Conservation (phyloP, 2,329 filamentous ascomycete species). For the Metarhizium humberi region DNA sequence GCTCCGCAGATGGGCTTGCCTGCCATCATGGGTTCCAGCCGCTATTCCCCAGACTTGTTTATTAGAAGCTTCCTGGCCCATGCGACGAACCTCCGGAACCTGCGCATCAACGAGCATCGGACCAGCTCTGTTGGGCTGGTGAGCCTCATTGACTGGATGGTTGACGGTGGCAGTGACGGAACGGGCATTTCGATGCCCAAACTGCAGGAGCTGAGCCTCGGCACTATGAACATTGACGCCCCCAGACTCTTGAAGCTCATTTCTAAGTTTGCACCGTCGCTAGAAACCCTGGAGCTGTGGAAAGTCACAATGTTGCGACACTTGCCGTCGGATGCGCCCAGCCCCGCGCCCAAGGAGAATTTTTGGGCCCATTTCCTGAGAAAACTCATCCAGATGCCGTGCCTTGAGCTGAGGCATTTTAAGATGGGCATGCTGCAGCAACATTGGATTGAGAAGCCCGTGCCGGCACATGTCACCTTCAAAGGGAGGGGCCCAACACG, state of each 20-base stretch:
- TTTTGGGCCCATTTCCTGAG: slow-evolving; percentile 31
- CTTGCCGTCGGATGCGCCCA: slow-evolving; percentile 3
- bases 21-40: not conserved
- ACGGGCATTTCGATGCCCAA: slow-evolving; percentile 21
- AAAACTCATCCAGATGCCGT: slow-evolving; percentile 19
- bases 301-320: slow-evolving; percentile 24
- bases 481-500: not conserved
- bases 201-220: slow-evolving; percentile 35
- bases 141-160: slow-evolving; percentile 9
- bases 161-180: not conserved
- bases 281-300: slow-evolving; percentile 36
- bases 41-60: slow-evolving; percentile 6
- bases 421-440: slow-evolving; percentile 21
- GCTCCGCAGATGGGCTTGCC: not conserved
- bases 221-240: slow-evolving; percentile 22
- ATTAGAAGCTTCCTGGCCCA: slow-evolving; percentile 16
- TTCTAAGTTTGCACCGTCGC: slow-evolving; percentile 31
- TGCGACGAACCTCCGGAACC: slow-evolving; percentile 33
- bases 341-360: slow-evolving; percentile 11
- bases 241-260: slow-evolving; percentile 24
- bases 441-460: slow-evolving; percentile 10
- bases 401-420: slow-evolving; percentile 24
- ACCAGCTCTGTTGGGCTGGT: not conserved
- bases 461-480: slow-evolving; percentile 9
- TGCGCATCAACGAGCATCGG: slow-evolving; percentile 19